phyloP scores from a whole-genome alignment of 2,329 filamentous ascomycete species.

The Venturia aucupariae region DNA sequence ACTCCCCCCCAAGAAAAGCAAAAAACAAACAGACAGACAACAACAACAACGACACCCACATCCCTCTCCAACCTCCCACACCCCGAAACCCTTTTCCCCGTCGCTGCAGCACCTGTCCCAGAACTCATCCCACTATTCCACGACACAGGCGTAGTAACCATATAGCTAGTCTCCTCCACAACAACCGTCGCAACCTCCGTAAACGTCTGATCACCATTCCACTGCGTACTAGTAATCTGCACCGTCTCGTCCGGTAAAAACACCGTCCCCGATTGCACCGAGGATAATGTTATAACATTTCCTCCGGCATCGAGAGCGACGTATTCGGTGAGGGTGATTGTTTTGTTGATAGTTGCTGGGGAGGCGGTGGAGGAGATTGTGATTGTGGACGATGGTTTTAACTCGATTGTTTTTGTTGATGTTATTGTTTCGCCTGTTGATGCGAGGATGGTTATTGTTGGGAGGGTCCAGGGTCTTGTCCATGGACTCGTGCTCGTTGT shows the following conservation, averaged over 20 bases:
- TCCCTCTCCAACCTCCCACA: neutral
- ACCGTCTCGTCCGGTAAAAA: neutral
- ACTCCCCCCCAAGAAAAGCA: neutral
- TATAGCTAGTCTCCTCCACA: neutral
- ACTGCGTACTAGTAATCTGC: neutral
- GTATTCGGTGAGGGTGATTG: neutral
- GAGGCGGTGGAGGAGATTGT: neutral
- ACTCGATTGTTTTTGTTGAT: neutral
- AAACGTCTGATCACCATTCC: neutral
- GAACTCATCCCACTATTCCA: neutral
- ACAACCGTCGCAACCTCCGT: neutral
- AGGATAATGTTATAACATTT: neutral
- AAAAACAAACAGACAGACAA: neutral
- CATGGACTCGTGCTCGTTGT: neutral
- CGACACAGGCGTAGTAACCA: neutral
- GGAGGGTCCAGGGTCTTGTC: neutral
- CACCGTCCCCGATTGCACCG: neutral
- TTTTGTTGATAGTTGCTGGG: neutral
- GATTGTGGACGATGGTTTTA: neutral
- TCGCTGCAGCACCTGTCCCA: neutral
- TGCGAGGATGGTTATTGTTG: neutral
- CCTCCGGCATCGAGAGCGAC: neutral
- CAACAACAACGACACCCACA: neutral
- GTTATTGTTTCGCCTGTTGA: neutral
- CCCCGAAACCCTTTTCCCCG: neutral